Evolutionary conservation across 805 yeast species (phyloP).

Genomic region (Kodamaea sagamina): DNA sequence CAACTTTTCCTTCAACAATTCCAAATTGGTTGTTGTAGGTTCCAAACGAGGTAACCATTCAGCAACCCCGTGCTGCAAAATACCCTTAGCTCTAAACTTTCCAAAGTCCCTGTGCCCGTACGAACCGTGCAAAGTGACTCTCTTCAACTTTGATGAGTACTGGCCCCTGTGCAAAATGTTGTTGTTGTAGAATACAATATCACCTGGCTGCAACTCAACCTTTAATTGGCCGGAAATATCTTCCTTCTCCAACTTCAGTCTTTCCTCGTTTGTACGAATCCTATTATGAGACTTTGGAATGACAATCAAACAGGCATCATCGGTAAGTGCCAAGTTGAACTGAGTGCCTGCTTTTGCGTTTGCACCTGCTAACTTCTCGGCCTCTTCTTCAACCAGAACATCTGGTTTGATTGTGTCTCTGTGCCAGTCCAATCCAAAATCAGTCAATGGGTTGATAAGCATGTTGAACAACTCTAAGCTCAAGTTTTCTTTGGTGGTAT

Average conservation of each 20-base stretch:
- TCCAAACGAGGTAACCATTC: constrained; percentile 45
- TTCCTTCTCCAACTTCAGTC: constrained; percentile 40
- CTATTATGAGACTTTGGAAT: constrained; percentile 51
- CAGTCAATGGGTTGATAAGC: constrained; percentile 54
- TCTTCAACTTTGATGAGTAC: constrained; percentile 37
- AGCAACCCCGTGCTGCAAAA: constrained; percentile 55
- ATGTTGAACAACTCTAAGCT: constrained; percentile 53
- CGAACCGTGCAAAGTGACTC: constrained; percentile 53
- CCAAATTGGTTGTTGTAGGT: constrained; percentile 32
- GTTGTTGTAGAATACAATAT: constrained; percentile 50
- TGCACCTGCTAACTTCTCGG: constrained; percentile 33
- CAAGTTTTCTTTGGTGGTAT: constrained; percentile 34
- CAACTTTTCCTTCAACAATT: constrained; percentile 30
- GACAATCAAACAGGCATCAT: constrained; percentile 49
- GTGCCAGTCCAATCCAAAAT: constrained; percentile 57
- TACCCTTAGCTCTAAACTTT: constrained; percentile 47
- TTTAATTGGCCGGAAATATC: constrained; percentile 40
- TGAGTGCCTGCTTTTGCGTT: constrained; percentile 51
- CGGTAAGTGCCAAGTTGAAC: constrained; percentile 50
- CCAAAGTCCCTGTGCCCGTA: constrained; percentile 49
- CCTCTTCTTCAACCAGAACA: constrained; percentile 47
- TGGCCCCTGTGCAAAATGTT: constrained; percentile 52
- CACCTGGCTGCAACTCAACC: constrained; percentile 51
- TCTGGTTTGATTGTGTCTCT: constrained; percentile 52
- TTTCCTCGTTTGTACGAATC: constrained; percentile 46